Conservation (phyloP, 2,329 filamentous ascomycete species). For the Hymenoscyphus fraxineus region DNA sequence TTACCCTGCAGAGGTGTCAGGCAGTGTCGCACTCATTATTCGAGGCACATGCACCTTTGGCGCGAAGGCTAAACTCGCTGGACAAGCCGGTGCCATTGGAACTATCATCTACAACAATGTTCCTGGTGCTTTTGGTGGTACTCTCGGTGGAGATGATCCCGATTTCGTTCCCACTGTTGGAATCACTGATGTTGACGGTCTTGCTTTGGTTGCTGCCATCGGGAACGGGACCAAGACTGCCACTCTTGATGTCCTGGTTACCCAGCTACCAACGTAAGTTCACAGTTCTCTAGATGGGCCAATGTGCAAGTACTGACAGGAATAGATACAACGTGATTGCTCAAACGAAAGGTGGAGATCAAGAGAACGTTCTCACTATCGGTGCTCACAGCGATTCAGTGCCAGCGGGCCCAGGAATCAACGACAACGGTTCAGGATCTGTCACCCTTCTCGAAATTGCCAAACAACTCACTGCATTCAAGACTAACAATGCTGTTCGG, state of each 20-base stretch:
- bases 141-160: conserved; percentile 30
- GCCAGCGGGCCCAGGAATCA: conserved; percentile 51
- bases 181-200: conserved; percentile 8
- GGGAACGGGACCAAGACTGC: conserved; percentile 38
- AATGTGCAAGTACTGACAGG: neutral
- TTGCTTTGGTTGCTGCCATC: conserved; percentile 42
- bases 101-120: conserved; percentile 71
- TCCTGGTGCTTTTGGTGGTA: conserved; percentile 56
- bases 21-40: conserved; percentile 65
- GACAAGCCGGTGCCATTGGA: conserved; percentile 63
- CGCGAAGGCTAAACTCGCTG: conserved; percentile 63
- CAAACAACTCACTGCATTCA: conserved; percentile 52
- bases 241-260: conserved; percentile 12
- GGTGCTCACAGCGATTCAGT: conserved; percentile 64
- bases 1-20: conserved; percentile 51
- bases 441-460: conserved; percentile 59
- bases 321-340: conserved; percentile 52
- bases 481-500: conserved; percentile 61
- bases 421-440: conserved; percentile 39
- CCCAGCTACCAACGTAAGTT: conserved; percentile 10
- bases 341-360: conserved; percentile 57
- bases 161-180: conserved; percentile 9
- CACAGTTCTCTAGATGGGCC: neutral
- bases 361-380: conserved; percentile 61
- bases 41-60: conserved; percentile 70